These are phyloP conservation scores for Phytophthora cajani DNA, from an alignment of 352 stramenopile species.

Conservation along the genomic window DNA sequence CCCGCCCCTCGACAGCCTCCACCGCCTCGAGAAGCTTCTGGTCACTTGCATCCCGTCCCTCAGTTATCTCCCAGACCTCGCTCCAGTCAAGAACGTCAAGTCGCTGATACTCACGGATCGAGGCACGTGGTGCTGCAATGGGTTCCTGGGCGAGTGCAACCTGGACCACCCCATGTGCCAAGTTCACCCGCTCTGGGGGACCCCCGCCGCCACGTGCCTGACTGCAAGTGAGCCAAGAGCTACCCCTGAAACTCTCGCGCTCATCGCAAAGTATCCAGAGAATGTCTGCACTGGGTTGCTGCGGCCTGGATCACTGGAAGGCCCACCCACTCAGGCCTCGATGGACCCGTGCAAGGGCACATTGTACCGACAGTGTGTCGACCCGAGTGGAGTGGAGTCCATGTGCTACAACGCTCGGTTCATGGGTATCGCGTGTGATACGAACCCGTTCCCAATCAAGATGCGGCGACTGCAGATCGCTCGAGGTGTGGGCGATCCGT, in stretches of 20 bases:
- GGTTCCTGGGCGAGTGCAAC: slow-evolving; percentile 34
- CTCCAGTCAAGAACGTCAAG: slow-evolving; percentile 8
- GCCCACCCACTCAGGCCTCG: slow-evolving; percentile 1
- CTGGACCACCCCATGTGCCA: slow-evolving; percentile 13
- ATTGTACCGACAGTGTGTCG: slow-evolving; percentile 35
- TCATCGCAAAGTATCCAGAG: slow-evolving; percentile 9
- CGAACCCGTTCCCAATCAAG: slow-evolving; percentile 17
- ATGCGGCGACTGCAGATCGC: slow-evolving; percentile 28
- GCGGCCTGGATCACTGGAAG: slow-evolving; percentile 6
- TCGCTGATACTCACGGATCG: slow-evolving; percentile 11
- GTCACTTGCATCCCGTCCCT: slow-evolving; percentile 6
- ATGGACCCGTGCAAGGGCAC: slow-evolving; percentile 40
- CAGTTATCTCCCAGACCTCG: slow-evolving; percentile 19
- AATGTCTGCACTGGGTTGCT: slow-evolving; percentile 6
- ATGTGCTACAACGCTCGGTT: slow-evolving; percentile 43
- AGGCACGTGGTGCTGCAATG: slow-evolving; percentile 35
- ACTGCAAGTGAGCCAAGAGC: not conserved
- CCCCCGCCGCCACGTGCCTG: slow-evolving; percentile 21
- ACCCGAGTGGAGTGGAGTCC: not conserved
- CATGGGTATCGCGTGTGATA: slow-evolving; percentile 29
- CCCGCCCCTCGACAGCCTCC: slow-evolving; percentile 11
- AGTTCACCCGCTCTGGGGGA: slow-evolving; percentile 22
- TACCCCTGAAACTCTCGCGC: slow-evolving; percentile 9
- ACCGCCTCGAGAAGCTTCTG: slow-evolving; percentile 22
- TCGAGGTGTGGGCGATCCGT: slow-evolving; percentile 18